Conservation (phyloP, 495 filamentous ascomycete genomes). For the Aspergillus panamensis region DNA sequence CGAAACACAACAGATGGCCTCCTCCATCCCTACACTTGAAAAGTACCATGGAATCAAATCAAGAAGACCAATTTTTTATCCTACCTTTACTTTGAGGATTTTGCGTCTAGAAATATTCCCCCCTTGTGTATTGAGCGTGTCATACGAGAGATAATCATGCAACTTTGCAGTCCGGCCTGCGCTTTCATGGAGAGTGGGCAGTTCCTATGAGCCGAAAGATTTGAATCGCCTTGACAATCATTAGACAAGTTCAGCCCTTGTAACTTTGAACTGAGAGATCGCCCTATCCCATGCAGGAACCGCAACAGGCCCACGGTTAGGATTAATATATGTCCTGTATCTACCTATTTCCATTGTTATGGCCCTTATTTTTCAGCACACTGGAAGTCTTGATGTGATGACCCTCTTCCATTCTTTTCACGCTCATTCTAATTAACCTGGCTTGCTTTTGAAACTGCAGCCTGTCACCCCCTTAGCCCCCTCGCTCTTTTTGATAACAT, state of each 20-base stretch:
- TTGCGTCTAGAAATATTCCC: too few relatives aligned
- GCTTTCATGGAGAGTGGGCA: too few relatives aligned
- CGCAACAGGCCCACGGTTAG: neutral
- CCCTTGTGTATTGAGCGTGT: too few relatives aligned
- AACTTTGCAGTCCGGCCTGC: too few relatives aligned
- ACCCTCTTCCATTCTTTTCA: neutral
- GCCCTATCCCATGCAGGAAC: conserved; percentile 8
- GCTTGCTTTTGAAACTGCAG: neutral
- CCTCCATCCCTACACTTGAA: neutral
- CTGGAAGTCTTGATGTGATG: neutral
- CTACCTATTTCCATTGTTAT: neutral
- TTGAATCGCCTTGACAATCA: neutral
- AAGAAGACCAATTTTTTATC: too few relatives aligned
- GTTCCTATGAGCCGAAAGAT: too few relatives aligned
- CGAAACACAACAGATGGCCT: neutral
- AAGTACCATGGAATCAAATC: neutral
- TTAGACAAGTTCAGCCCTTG: neutral
- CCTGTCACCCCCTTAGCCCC: neutral
- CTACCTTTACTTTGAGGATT: too few relatives aligned
- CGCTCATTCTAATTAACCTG: neutral
- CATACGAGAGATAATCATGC: too few relatives aligned
- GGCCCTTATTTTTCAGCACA: neutral
- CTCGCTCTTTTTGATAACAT: neutral
- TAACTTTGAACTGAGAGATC: conserved; percentile 3
- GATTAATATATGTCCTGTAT: neutral